Percentiles rank a stretch among this genome's conserved stretches.
Conservation (phyloP, 208 protist species). For the Zelonia costaricensis region DNA sequence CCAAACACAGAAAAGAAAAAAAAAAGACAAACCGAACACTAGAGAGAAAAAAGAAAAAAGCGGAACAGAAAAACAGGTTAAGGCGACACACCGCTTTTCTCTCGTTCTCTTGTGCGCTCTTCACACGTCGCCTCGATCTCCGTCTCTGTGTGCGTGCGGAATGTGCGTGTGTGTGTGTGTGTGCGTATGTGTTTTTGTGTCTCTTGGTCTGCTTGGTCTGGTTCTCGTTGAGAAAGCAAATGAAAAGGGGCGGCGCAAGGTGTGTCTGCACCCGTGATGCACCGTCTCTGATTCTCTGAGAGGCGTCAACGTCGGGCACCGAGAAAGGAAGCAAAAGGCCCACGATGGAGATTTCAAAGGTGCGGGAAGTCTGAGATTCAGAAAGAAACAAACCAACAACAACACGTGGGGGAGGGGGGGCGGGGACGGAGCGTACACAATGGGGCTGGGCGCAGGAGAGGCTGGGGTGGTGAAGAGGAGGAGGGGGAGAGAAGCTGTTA, state of each 20-base stretch:
- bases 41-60: neutral
- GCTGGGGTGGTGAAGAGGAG: too few species aligned
- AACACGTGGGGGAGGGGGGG: neutral
- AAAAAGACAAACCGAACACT: too few species aligned
- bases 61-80: neutral
- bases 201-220: neutral
- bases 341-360: neutral
- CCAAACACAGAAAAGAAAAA: neutral
- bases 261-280: neutral
- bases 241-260: neutral
- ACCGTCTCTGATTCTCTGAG: neutral
- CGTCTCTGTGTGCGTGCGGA: neutral
- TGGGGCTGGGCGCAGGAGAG: too few species aligned
- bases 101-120: too few species aligned
- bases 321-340: neutral
- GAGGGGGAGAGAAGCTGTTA: too few species aligned
- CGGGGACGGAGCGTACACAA: too few species aligned
- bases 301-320: too few species aligned
- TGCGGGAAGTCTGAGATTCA: neutral
- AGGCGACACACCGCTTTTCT: too few species aligned
- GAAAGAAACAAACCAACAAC: neutral
- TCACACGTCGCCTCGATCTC: too few species aligned
- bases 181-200: neutral
- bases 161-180: constrained; percentile 2
- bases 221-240: neutral